Base-by-base conservation (phyloP, 352 stramenopile species). In the Pythium rishiriense region DNA sequence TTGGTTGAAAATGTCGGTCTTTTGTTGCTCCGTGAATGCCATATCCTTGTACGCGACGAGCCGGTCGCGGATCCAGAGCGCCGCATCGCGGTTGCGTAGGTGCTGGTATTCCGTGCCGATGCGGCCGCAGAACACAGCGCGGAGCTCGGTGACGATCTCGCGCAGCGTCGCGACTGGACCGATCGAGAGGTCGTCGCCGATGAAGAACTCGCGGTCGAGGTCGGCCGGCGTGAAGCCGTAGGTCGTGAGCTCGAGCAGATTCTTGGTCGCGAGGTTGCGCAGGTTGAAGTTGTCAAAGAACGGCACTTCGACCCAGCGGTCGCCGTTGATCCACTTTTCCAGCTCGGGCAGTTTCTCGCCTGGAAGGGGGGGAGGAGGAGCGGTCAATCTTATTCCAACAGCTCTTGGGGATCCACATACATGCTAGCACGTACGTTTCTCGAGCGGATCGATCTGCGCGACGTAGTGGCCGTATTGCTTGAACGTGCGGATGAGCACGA, bases 31-130 rank as follows among this genome's bases (percentile, higher is more conserved):
- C 19, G 63, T 78, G 53, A 88, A 80, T 37, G 58, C 46, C n/a
- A 69, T 52, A 52, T 80, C 66, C 73, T 93, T 92, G 74, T 85
- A 87, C 35, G 74, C 76, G 58, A 75, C 76, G 46, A 93, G 73
- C 1, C 77, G 73, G 39, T 91, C 74, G 15, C 81, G 84, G 62
- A 95, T 92, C 84, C 84, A 93, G 15, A 93, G 64, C 37, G 83
- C 83, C 17, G 83, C 97, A 46, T 99, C 83, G 15, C 87, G 85
- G 74, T 98, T 96, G 29, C 82, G 86, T 64, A 99, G 94, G 70
- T 99, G 98, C 81, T 99, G 98, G 73, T 99, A 99, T 76, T 99
- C 97, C 7, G 98, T 93, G 19, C 93, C 97, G 57, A 99, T 91
- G 41, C 90, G 97, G 24, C 93, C 88, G 62, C 97, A 99, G 68